Evolutionary conservation across 225 moss, liverwort and hornwort species (phyloP), one percentile per base, ranked within the genome.

Genomic region (Thuidium tamariscinum): DNA sequence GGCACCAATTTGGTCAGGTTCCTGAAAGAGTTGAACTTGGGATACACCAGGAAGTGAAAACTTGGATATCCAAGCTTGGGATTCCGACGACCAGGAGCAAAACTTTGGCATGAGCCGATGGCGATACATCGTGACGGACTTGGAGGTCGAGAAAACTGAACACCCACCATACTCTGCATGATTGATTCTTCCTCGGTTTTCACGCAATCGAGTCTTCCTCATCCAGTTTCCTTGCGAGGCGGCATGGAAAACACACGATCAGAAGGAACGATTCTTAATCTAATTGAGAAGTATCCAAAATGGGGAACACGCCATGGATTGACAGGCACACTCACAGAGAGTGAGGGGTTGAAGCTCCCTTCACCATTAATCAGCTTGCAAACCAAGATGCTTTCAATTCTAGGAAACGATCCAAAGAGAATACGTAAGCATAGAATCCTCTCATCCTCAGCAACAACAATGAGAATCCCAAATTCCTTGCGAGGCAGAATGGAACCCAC

Each of bases 91-190:
- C 73, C 68, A 37, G 89, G 60, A 16, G 73, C 17, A 82, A 66
- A 87, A 82, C 88, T 84, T 52, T 77, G 91, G 84, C 90, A 90
- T 37, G 89, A 86, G 42, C 89, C 85, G 62, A 92, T 87, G 54
- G 93, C 87, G 32, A 87, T n/a, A 39, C 93, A 91, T 83, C 85
- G 88, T 49, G 91, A 90, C 51, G 91, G 86, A 74, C 89, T 93
- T 16, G 90, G 84, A 79, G 93, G 89, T 62, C 90, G 85, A 68
- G 91, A 93, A 61, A 92, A 92, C 79, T 93, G 93, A 29, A 91
- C 83, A 51, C 90, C 90, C 73, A 88, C 87, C 90, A 93, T 86
- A 75, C 82, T 87, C 87, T 93, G 93, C 93, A 93, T 92, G 78
- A 60, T 89, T 83, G 81, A 11, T 60, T 46, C 25, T 76, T 77